Evolutionary conservation across 192 early-diverging fungal species (phyloP), one percentile per base, ranked within the genome.

Genomic region (Dissophora globulifera): DNA sequence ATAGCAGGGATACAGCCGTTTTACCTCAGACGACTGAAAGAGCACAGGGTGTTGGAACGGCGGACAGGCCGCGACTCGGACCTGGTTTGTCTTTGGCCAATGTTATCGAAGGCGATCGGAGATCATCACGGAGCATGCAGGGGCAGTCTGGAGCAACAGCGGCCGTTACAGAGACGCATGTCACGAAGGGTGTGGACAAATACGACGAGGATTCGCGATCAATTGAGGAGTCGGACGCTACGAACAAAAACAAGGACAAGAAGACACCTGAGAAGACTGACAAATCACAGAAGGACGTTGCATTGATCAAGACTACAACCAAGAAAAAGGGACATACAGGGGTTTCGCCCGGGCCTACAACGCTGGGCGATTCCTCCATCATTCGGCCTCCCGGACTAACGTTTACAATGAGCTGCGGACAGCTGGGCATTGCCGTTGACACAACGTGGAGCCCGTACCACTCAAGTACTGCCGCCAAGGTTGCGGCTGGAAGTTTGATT

Each of bases 401-500:
- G 2, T 84, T 67, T 53, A 81, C 76, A 11, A 87, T 83, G 84
- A 75, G 52, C 43, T 88, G 79, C 79, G 81, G 84, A 7, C 81
- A 85, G 50, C 50, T 83, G 58, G 84, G 84, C 19, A 85, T 85
- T 50, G 78, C 80, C 33, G 67, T 69, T 4, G 78, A 79, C 38
- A 79, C 78, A 11, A 79, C 78, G 19, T 79, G 68, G 67, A 79
- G 71, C 35, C 72, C 84, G 1, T 60, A 27, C 12, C 64, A 67
- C 23, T 78, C 83, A 4, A 68, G 75, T 25, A 70, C 76, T 4
- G 69, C 78, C 15, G 78, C 79, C 20, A 79, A 60, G 45, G 55
- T 92, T 13, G 80, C 85, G 0, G 84, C 82, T 49, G 85, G 82
- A 11, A 74, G 80, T 38, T 82, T 85, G 19, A 83, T 90, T 43